Evolutionary conservation across 2,329 filamentous ascomycete species (phyloP).

Genomic region (Pestalotiopsis sp.): DNA sequence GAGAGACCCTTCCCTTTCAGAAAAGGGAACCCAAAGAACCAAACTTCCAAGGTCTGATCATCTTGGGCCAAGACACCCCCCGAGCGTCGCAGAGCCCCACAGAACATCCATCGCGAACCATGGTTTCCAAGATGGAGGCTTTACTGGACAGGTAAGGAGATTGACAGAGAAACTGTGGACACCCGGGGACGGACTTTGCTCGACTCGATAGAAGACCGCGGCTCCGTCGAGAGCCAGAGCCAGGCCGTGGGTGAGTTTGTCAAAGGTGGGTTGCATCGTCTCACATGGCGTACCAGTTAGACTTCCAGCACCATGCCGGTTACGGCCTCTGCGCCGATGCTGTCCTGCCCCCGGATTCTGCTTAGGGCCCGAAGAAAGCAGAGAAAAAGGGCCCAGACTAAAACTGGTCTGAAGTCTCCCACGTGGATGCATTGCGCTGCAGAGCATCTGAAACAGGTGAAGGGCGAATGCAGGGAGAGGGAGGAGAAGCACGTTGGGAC

Average conservation of each 20-base stretch:
- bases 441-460: not conserved
- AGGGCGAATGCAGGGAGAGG: not conserved
- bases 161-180: not conserved
- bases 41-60: conserved; percentile 3
- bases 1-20: not conserved
- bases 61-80: not conserved
- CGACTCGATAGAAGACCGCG: not conserved
- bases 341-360: not conserved
- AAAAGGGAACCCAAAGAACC: not conserved
- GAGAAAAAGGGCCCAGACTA: not conserved
- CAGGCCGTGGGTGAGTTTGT: not conserved
- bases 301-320: not conserved
- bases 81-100: not conserved
- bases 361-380: not conserved
- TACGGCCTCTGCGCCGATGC: conserved; percentile 1
- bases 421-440: not conserved
- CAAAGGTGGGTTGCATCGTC: conserved; percentile 6
- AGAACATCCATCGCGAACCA: not conserved
- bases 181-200: not conserved
- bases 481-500: not conserved
- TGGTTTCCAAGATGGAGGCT: not conserved
- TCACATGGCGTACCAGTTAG: not conserved
- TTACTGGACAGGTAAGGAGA: not conserved
- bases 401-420: not conserved
- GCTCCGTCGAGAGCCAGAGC: not conserved